Conservation (phyloP, 75 land plant genomes). For the Pinus tabuliformis region DNA sequence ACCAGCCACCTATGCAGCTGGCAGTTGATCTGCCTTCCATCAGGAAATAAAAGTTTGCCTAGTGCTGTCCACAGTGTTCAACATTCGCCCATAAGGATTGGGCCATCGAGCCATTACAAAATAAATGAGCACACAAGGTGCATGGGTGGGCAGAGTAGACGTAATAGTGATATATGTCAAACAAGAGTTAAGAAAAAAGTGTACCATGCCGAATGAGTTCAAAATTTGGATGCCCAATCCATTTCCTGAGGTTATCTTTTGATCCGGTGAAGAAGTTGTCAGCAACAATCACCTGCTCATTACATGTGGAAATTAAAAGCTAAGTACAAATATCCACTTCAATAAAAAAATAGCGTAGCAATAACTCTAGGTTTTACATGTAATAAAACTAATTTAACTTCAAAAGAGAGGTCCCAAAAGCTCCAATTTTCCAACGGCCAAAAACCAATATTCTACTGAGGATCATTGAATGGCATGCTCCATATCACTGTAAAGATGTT, state of each 20-base stretch:
- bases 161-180: neutral
- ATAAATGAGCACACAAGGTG: neutral
- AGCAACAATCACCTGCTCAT: conserved; percentile 53
- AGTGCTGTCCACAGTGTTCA: neutral
- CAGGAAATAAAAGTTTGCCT: neutral
- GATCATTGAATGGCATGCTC: neutral
- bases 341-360: neutral
- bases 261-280: conserved; percentile 72
- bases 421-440: neutral
- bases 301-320: neutral
- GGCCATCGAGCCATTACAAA: neutral
- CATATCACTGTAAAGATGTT: neutral
- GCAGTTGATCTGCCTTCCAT: too few species aligned
- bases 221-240: conserved; percentile 78
- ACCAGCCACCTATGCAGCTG: too few species aligned
- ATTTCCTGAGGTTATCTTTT: conserved; percentile 62
- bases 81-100: neutral
- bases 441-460: neutral
- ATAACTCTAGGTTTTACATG: neutral
- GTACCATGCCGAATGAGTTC: conserved; percentile 75
- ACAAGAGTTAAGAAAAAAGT: neutral
- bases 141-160: neutral
- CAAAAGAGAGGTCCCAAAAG: neutral
- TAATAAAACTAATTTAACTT: neutral
- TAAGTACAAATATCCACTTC: neutral